Evolutionary conservation across 2,329 filamentous ascomycete genomes (phyloP), one percentile per base, ranked within the genome.

Genomic region (Diaporthe sp.): DNA sequence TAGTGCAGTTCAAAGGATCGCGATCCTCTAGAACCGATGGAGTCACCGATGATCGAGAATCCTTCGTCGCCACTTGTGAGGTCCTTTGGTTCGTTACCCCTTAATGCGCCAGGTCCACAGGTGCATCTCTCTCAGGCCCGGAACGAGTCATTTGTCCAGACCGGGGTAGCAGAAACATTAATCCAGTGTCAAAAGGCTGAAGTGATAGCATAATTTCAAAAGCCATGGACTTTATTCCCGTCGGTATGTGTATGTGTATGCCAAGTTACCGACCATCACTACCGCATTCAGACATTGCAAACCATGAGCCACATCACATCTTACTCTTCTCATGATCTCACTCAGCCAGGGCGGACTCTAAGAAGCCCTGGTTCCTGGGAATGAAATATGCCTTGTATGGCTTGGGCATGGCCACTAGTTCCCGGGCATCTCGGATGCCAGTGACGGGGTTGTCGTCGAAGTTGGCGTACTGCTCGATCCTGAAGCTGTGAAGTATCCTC

Each of bases 401-500:
- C 19, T 28, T 67, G 42, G 61, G 61, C 61, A 49, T 67, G 9
- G 61, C 62, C 46, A 51, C 44, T 2, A 68, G 62, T 31, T 68
- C 62, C 4, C 62, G 46, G 22, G 44, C 62, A 37, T 68, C 44
- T 25, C 62, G 49, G 5, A 68, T 17, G n/a, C 62, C 44, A 37
- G 46, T 68, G 5, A 53, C 15, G 3, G 46, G 65, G 9, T 49
- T 67, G 25, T 67, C 61, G 28, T 67, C 61, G 12, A 68, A 42
- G 8, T 19, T 3, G 42, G 31, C 46, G 31, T 10, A 6, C 22
- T 68, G 44, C 31, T 39, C 44, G 31, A 68, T 39, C 44, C n/a
- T 68, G 31, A 68, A 51, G 62, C 46, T 68, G 62, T 68, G 46
- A 4, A 51, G 65, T 12, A 68, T 19, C n/a, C 65, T 53, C 65